Evolutionary conservation across 2,329 filamentous ascomycete species (phyloP), one percentile per base, ranked within the genome.

Genomic region (Chalaropsis thielavioides): DNA sequence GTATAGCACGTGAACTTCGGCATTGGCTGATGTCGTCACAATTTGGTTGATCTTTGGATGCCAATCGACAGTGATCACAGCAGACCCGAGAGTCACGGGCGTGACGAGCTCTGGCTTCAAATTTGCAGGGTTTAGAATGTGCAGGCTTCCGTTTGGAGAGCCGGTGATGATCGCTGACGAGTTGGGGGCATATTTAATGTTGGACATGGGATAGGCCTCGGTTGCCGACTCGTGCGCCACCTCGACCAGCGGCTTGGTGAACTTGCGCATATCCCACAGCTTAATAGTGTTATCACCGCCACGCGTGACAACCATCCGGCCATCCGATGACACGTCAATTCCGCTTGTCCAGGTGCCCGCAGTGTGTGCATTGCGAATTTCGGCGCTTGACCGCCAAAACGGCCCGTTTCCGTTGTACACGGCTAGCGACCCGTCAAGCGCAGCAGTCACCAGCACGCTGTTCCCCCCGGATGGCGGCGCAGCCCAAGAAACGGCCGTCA

Each of bases 41-140:
- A 99, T 96, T 72, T 99, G 94, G 73, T 99, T 97, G 72, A 99
- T 84, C 74, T 91, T 95, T 22, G 88, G 81, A 72, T 99, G 92
- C 94, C 94, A 99, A 68, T 89, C 79, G 31, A 95, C 90, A 1
- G 86, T 85, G 68, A 97, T 89, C 8, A 99, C 77, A 0, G 92
- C 83, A 5, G 86, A 89, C 15, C 87, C 88, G 0, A 90, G 87
- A 0, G 92, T 96, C n/a, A 99, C 84, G 2, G 90, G 87, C 2
- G 92, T 95, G 65, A 92, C 85, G 38, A 90, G 83, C 72, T 96
- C 92, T 1, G 92, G 81, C 66, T 83, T 86, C 65, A 99, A 80
- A 61, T 95, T 97, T 46, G 91, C 94, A 0, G 94, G 89, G 72
- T 96, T 97, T 67, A 99, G 77, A 67, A 99, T 94, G 75, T 96